Evolutionary conservation across 257 asterid species (phyloP).

Genomic region (Solanum paucissectum): DNA sequence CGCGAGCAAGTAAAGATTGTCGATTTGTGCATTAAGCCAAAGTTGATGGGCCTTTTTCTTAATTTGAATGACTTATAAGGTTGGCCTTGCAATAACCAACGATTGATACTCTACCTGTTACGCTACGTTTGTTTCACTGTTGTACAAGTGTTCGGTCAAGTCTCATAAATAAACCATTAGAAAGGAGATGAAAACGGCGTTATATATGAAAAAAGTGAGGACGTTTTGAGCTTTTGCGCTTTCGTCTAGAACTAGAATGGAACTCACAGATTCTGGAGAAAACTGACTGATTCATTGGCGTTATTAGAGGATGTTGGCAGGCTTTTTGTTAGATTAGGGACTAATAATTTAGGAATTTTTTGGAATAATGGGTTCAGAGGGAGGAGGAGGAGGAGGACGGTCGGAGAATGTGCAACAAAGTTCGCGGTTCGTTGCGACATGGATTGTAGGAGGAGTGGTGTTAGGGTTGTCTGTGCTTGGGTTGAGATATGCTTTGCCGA

Average conservation of each 20-base stretch:
- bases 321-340: background rate
- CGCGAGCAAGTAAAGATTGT: too few species aligned
- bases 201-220: background rate
- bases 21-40: background rate
- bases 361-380: slow-evolving; percentile 35
- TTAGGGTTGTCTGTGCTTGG: slow-evolving; percentile 63
- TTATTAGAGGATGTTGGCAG: background rate
- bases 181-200: background rate
- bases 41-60: background rate
- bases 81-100: background rate
- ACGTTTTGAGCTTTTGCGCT: background rate
- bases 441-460: slow-evolving; percentile 61
- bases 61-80: background rate
- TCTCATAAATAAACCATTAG: background rate
- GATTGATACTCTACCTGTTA: background rate
- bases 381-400: slow-evolving; percentile 1
- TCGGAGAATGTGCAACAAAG: slow-evolving; percentile 25
- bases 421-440: slow-evolving; percentile 37
- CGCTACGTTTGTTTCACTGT: background rate
- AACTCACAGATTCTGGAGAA: background rate
- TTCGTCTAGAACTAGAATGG: background rate
- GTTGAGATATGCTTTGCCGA: slow-evolving; percentile 37
- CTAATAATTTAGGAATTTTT: background rate
- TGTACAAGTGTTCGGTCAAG: background rate
- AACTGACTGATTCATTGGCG: background rate